Conservation (phyloP, 2,329 filamentous ascomycete genomes). For the Apiospora hydei region DNA sequence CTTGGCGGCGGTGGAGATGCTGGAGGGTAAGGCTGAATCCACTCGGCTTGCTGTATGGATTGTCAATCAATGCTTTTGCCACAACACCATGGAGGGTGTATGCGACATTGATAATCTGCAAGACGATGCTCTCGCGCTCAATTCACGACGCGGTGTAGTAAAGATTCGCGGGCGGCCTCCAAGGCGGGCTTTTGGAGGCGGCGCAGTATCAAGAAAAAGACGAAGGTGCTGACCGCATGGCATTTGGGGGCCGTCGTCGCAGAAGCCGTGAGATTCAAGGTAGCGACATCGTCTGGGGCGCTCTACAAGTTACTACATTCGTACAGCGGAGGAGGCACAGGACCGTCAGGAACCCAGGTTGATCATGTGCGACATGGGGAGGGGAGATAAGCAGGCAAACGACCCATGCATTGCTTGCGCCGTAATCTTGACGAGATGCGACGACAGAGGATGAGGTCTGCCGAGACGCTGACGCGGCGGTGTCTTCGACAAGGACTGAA, state of each 20-base stretch:
- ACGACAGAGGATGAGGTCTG: neutral
- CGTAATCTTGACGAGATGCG: neutral
- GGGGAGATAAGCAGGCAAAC: neutral
- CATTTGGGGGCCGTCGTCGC: neutral
- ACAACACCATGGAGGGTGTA: slow-evolving; percentile 1
- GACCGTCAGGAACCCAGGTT: neutral
- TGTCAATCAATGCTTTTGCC: neutral
- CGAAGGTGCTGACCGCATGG: neutral
- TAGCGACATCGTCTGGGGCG: neutral
- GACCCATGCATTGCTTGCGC: neutral
- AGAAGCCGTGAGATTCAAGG: neutral
- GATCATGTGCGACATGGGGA: neutral
- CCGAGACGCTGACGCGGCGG: neutral
- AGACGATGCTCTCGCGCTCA: neutral
- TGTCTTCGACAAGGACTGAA: neutral
- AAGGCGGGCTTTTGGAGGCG: neutral
- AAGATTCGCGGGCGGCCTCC: neutral
- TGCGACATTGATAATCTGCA: neutral
- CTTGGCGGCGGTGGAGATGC: slow-evolving; percentile 3
- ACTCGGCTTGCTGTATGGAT: neutral
- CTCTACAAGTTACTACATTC: neutral
- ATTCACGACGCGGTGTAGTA: neutral
- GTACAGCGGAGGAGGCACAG: neutral
- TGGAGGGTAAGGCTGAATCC: slow-evolving; percentile 4
- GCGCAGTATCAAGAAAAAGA: neutral